Evolutionary conservation across 2,329 filamentous ascomycete genomes (phyloP).

Genomic region (Aspergillus japonicus): DNA sequence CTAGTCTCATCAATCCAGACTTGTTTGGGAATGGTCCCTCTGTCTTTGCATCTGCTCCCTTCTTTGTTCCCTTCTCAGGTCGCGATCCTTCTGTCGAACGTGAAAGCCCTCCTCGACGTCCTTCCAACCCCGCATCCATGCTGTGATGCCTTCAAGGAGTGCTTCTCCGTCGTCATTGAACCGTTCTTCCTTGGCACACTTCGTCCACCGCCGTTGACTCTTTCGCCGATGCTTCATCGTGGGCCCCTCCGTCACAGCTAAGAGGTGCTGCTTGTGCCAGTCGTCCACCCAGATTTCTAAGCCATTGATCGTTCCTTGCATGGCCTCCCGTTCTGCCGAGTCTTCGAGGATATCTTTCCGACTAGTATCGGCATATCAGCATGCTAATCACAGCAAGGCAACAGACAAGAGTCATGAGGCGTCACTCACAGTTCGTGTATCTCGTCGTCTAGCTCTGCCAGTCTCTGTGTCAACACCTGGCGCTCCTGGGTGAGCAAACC

Average conservation of each 20-base stretch:
- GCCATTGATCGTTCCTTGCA: constrained; percentile 37
- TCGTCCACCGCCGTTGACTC: constrained; percentile 19
- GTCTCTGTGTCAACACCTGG: constrained; percentile 57
- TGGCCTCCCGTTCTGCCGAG: constrained; percentile 35
- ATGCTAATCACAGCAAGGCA: neutral
- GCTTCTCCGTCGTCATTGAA: constrained; percentile 27
- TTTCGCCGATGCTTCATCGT: constrained; percentile 11
- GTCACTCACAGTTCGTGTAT: constrained; percentile 56
- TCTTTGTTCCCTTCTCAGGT: constrained; percentile 46
- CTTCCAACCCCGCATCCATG: constrained; percentile 46
- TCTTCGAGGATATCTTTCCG: constrained; percentile 33
- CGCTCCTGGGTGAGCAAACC: constrained; percentile 58
- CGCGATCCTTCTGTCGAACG: constrained; percentile 58
- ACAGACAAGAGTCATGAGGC: neutral
- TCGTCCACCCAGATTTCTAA: constrained; percentile 34
- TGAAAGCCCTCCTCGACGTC: constrained; percentile 43
- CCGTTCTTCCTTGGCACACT: constrained; percentile 15
- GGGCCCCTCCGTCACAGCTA: constrained; percentile 6
- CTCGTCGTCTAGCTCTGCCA: constrained; percentile 60
- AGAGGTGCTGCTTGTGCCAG: constrained; percentile 27
- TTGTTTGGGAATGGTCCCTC: neutral
- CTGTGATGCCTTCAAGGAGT: constrained; percentile 40
- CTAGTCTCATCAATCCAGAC: neutral
- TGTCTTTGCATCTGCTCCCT: neutral
- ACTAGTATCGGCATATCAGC: constrained; percentile 14